These are phyloP conservation scores for Fraxinus ornus DNA, from an alignment of 305 asterid species.

Conservation along the genomic window DNA sequence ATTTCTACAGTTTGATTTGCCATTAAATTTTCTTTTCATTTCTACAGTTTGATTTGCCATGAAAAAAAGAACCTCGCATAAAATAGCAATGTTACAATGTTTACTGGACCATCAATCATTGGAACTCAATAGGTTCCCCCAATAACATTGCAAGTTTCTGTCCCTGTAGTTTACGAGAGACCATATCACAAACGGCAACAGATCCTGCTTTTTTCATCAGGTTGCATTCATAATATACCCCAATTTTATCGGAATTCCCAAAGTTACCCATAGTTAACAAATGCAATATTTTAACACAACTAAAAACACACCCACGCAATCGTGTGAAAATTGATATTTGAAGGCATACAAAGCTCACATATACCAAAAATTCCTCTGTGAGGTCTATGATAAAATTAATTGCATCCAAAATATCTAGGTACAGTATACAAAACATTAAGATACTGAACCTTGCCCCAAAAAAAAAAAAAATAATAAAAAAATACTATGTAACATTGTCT, in stretches of 20 bases:
- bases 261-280: too few species aligned
- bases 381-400: not conserved
- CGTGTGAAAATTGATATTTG: not conserved
- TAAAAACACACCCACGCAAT: not conserved
- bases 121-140: constrained; percentile 26
- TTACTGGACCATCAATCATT: constrained; percentile 47
- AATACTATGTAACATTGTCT: constrained; percentile 35
- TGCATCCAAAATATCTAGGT: not conserved
- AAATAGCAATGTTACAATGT: constrained; percentile 28
- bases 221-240: constrained; percentile 4
- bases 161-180: constrained; percentile 34
- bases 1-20: not conserved
- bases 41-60: too few species aligned
- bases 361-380: not conserved
- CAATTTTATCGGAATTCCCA: not conserved
- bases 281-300: not conserved
- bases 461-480: not conserved
- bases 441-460: not conserved
- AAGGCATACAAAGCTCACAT: not conserved
- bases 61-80: too few species aligned
- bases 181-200: constrained; percentile 23
- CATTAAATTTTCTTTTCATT: not conserved
- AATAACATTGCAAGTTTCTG: constrained; percentile 23
- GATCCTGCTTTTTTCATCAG: constrained; percentile 40
- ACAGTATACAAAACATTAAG: not conserved